Conservation (phyloP, 176 grass and related monocot species). For the Tuctoria greenei region DNA sequence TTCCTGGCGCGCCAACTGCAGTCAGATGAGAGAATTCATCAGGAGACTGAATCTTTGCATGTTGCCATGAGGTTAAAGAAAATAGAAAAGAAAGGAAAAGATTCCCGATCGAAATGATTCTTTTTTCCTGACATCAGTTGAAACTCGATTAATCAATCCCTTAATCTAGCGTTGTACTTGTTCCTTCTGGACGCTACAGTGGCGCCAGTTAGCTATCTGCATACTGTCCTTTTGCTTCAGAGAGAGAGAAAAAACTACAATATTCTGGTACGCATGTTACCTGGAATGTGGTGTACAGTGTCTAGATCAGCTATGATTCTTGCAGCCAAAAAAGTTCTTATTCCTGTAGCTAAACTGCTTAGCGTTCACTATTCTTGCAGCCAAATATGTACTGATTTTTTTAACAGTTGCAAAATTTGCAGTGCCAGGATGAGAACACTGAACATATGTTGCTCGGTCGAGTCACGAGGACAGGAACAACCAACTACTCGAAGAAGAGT, state of each 20-base stretch:
- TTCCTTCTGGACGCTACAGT: neutral
- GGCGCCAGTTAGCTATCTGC: constrained; percentile 12
- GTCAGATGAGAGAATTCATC: constrained; percentile 42
- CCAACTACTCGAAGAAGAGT: constrained; percentile 19
- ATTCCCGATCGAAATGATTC: constrained; percentile 26
- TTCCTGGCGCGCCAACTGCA: constrained; percentile 61
- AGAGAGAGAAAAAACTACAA: neutral
- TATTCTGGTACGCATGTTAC: constrained; percentile 1
- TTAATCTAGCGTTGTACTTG: constrained; percentile 13
- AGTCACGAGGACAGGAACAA: constrained; percentile 41
- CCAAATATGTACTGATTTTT: neutral
- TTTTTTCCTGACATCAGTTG: constrained; percentile 35
- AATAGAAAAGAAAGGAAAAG: constrained; percentile 7
- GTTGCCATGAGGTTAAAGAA: constrained; percentile 14
- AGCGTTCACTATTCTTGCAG: neutral
- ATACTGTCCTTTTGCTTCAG: neutral
- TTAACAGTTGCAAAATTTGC: neutral
- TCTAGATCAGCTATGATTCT: neutral
- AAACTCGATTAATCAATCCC: neutral
- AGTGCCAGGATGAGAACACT: neutral
- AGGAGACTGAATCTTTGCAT: constrained; percentile 43
- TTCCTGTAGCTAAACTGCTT: neutral
- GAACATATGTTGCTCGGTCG: no score
- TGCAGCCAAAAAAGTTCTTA: neutral
- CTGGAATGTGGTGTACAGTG: neutral